These are phyloP conservation scores for Emergomyces orientalis DNA, from an alignment of 2,329 filamentous ascomycete species.

Conservation along the genomic window DNA sequence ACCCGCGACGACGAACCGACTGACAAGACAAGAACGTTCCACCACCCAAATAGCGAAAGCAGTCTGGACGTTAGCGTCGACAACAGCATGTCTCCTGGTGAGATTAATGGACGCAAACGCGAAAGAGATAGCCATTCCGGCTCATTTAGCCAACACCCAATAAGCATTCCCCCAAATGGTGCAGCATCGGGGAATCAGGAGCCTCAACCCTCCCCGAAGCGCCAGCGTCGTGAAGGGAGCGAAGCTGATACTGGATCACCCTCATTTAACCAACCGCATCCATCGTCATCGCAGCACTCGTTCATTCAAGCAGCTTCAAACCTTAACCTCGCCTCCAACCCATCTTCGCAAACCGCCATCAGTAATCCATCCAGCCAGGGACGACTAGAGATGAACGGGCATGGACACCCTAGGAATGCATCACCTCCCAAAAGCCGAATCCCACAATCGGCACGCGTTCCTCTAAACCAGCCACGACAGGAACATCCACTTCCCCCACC, in stretches of 20 bases:
- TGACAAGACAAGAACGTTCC: slow-evolving; percentile 29
- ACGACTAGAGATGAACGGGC: not conserved
- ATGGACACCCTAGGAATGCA: not conserved
- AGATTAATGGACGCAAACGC: slow-evolving; percentile 16
- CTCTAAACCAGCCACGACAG: not conserved
- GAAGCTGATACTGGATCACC: slow-evolving; percentile 2
- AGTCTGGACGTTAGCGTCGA: slow-evolving; percentile 14
- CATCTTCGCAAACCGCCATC: slow-evolving; percentile 2
- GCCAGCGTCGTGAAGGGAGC: slow-evolving; percentile 21
- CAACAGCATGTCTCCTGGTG: slow-evolving; percentile 11
- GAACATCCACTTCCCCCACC: slow-evolving; percentile 7
- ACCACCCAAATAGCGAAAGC: slow-evolving; percentile 22
- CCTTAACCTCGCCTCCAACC: slow-evolving; percentile 6
- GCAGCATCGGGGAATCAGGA: not conserved
- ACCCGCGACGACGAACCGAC: slow-evolving; percentile 25
- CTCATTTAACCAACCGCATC: not conserved
- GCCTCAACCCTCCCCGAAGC: slow-evolving; percentile 29
- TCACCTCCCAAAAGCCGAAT: slow-evolving; percentile 7
- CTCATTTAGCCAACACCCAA: slow-evolving; percentile 7
- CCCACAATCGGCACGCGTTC: slow-evolving; percentile 1
- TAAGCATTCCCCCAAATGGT: slow-evolving; percentile 6
- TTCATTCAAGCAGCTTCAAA: slow-evolving; percentile 7
- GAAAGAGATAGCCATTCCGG: slow-evolving; percentile 12
- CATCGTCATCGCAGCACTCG: slow-evolving; percentile 6
- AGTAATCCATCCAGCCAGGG: not conserved